phyloP scores from a whole-genome alignment of 352 stramenopile species.

The Phytophthora aleatoria region DNA sequence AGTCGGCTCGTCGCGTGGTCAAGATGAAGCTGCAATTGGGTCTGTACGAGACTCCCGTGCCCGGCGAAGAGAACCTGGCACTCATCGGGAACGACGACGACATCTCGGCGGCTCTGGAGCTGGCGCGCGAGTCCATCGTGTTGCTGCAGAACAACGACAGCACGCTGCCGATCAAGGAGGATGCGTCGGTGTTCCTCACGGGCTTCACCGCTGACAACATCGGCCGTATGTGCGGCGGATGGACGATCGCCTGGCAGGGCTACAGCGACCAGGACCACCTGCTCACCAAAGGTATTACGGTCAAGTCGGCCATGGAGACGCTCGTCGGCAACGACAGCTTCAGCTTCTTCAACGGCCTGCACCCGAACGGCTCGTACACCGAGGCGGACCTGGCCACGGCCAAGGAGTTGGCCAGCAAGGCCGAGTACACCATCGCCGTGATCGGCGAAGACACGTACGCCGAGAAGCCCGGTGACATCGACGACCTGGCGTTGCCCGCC shows the following conservation, averaged over 20 bases:
- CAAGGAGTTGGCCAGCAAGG: conserved; percentile 29
- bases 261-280: conserved; percentile 31
- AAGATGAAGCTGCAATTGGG: conserved; percentile 68
- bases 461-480: conserved; percentile 45
- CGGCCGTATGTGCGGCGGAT: conserved; percentile 41
- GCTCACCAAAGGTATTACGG: conserved; percentile 33
- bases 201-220: conserved; percentile 39
- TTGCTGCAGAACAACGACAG: conserved; percentile 32
- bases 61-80: conserved; percentile 39
- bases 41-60: conserved; percentile 63
- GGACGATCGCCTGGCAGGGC: conserved; percentile 45
- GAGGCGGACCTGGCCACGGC: conserved; percentile 33
- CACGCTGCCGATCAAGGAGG: conserved; percentile 16
- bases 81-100: conserved; percentile 53
- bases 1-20: conserved; percentile 60
- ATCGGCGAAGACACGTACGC: conserved; percentile 44
- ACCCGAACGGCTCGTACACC: conserved; percentile 32
- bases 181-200: conserved; percentile 31
- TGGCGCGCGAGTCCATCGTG: conserved; percentile 42
- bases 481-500: conserved; percentile 20
- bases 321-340: conserved; percentile 26
- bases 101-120: conserved; percentile 47
- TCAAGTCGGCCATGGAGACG: conserved; percentile 34
- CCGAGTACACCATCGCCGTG: conserved; percentile 40
- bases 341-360: conserved; percentile 39